Evolutionary conservation across 192 early-diverging fungal genomes (phyloP), one percentile per base, ranked within the genome.

Genomic region (Backusella luteola): DNA sequence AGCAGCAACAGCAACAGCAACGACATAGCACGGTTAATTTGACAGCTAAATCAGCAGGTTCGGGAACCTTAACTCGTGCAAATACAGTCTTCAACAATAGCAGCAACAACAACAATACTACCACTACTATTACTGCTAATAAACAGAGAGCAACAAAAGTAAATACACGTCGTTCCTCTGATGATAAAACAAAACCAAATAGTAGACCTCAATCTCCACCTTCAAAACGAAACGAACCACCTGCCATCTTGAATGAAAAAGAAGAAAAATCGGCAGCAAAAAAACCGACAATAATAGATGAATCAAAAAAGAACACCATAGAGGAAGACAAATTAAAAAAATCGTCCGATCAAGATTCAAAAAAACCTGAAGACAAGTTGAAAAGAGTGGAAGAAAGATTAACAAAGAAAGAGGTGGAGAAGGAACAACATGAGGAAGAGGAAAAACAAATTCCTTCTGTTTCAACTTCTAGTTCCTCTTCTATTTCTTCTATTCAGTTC

Each of bases 141-240:
- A 69, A 36, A n/a, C 46, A 49, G 19, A 49, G 46, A n/a, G 46
- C 70, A 26, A 46, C 39, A 71, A 44, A 71, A 71, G 14, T 34
- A 49, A 71, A 71, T 19, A 32, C 14, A 23, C 39, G 70, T 32
- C 70, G 70, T 6, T 46, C 70, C 29, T 46, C 70, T 15, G 70
- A 71, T 26, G 70, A 71, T 19, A 71, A 71, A 39, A 7, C 35
- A 17, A 68, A 39, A 71, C 42, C 39, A 3, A 41, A 8, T 19
- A 71, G 39, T n/a, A 44, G 70, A 71, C 70, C 70, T 8, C 70
- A 71, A 49, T 71, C 70, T 5, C 70, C 70, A 46, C 70, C 70
- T 17, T n/a, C 67, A 23, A 71, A 71, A 71, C 9, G 70, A 71
- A 71, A 46, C 6, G 70, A 71, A 32, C 49, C 70, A 19, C 70